phyloP scores from a whole-genome alignment of 2,329 filamentous ascomycete species.

The Emergomyces orientalis region DNA sequence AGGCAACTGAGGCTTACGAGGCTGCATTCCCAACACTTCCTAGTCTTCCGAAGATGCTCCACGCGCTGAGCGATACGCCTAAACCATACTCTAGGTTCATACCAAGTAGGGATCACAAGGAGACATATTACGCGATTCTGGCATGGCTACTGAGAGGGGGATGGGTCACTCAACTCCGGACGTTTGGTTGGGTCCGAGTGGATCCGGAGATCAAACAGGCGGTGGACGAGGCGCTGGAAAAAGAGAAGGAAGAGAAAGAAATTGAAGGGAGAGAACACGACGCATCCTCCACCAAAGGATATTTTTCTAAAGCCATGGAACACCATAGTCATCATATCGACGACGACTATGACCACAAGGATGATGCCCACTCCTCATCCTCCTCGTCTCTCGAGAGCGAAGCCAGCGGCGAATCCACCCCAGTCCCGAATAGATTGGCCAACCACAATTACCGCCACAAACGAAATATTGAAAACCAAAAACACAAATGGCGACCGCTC shows the following conservation, averaged over 20 bases:
- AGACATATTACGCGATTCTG: slow-evolving; percentile 79
- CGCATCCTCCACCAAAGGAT: slow-evolving; percentile 8
- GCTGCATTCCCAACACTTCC: slow-evolving; percentile 74
- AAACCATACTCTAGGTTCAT: slow-evolving; percentile 75
- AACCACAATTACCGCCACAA: slow-evolving; percentile 16
- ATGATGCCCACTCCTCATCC: slow-evolving; percentile 27
- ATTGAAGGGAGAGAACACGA: slow-evolving; percentile 12
- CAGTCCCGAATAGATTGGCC: slow-evolving; percentile 24
- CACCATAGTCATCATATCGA: slow-evolving; percentile 10
- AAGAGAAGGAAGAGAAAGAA: slow-evolving; percentile 55
- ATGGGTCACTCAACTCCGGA: slow-evolving; percentile 88
- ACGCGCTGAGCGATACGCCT: slow-evolving; percentile 67
- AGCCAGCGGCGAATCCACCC: slow-evolving; percentile 30
- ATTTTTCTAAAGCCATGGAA: background rate
- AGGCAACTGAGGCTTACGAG: slow-evolving; percentile 63
- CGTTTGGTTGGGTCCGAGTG: slow-evolving; percentile 81
- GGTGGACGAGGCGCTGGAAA: slow-evolving; percentile 62
- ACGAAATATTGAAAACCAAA: background rate
- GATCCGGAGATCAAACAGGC: slow-evolving; percentile 73
- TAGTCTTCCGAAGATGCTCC: slow-evolving; percentile 76
- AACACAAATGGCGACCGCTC: slow-evolving; percentile 7
- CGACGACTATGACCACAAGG: slow-evolving; percentile 15
- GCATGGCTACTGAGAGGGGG: slow-evolving; percentile 88
- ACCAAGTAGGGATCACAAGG: slow-evolving; percentile 77
- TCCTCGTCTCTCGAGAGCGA: slow-evolving; percentile 32